A percentile compares a stretch with the other conserved stretches of the same genome.
phyloP scores from a whole-genome alignment of 176 grass and related monocot species.

The Panicum miliaceum region DNA sequence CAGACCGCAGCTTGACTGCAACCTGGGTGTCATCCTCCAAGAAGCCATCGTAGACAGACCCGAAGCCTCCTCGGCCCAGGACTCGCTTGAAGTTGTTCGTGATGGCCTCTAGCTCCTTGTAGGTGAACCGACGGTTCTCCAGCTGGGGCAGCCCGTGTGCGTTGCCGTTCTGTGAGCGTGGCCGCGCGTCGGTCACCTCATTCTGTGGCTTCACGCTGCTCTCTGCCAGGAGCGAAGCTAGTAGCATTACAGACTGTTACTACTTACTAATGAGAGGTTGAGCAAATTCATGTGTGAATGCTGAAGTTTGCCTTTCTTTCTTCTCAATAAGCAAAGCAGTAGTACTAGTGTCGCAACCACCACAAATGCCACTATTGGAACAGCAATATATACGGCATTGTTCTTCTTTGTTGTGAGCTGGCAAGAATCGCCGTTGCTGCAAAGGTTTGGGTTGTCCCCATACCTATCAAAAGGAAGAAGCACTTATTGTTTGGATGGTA shows the following conservation, averaged over 20 bases:
- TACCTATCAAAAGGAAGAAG: conserved; percentile 32
- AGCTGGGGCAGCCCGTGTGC: conserved; percentile 5
- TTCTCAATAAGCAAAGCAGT: conserved; percentile 33
- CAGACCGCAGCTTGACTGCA: conserved; percentile 62
- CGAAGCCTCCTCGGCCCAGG: conserved; percentile 69
- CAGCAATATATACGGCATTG: conserved; percentile 48
- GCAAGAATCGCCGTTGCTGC: conserved; percentile 46
- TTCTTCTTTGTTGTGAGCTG: conserved; percentile 38
- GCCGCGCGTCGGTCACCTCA: not conserved
- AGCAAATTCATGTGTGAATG: not conserved
- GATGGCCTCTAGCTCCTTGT: conserved; percentile 52
- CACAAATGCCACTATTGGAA: conserved; percentile 34
- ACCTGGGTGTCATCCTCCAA: conserved; percentile 64
- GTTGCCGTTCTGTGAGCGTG: not conserved
- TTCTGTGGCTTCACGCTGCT: conserved; percentile 15
- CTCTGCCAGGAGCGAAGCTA: not conserved
- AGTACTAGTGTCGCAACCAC: conserved; percentile 32
- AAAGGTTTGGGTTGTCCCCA: conserved; percentile 56
- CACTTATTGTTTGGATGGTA: too few species aligned
- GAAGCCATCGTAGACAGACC: conserved; percentile 56
- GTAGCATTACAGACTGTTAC: not conserved
- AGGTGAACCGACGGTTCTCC: conserved; percentile 61
- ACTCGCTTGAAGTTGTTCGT: conserved; percentile 61
- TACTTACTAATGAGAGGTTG: not conserved
- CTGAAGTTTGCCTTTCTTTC: conserved; percentile 33